Base-by-base conservation (phyloP, 2,329 filamentous ascomycete genomes). In the Cercospora citrullina region DNA sequence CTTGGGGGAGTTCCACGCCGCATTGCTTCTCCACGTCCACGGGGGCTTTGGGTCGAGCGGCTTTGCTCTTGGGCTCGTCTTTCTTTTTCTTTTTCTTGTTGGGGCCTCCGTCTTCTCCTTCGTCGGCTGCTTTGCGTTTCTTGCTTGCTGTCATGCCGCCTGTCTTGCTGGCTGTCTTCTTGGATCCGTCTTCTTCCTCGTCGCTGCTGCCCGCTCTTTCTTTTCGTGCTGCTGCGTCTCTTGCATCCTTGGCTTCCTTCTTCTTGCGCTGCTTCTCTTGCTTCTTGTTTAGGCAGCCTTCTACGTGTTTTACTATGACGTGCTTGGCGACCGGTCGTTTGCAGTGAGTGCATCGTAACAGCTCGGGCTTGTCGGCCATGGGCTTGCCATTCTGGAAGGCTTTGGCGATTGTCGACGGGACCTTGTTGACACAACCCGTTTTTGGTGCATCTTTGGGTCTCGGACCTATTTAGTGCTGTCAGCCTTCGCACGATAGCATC, bases 11-110 rank as follows among this genome's bases (percentile, higher is more conserved):
- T 60, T 90, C 86, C 36, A 97, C 93, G 84, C 93, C 93, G 76
- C 93, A 97, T 80, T 97, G 93, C 74, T 91, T 89, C 81, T 97
- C 93, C 23, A 97, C 93, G 79, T 97, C 93, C 55, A 97, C 93
- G 3, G 93, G 93, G 0, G 92, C 93, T 83, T 95, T 96, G 0
- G 91, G 90, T 74, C 95, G 95, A 0, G 91, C 86, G 1, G 87
- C 85, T 79, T 96, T 96, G 10, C 90, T 68, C 63, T 79, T 79
- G 5, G 71, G 68, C 23, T 77, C 76, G 33, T 77, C 75, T 63
- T 79, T 78, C 70, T 78, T 78, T 84, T 96, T 96, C 83, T 96
- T 96, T 84, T 96, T 96, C 69, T 88, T 87, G 80, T 93, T 94
- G 1, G 91, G 89, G 10, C 87, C 90, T 79, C 93, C 93, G 60